Evolutionary conservation across 805 yeast genomes (phyloP), one percentile per base, ranked within the genome.

Genomic region (Geotrichum ghanense): DNA sequence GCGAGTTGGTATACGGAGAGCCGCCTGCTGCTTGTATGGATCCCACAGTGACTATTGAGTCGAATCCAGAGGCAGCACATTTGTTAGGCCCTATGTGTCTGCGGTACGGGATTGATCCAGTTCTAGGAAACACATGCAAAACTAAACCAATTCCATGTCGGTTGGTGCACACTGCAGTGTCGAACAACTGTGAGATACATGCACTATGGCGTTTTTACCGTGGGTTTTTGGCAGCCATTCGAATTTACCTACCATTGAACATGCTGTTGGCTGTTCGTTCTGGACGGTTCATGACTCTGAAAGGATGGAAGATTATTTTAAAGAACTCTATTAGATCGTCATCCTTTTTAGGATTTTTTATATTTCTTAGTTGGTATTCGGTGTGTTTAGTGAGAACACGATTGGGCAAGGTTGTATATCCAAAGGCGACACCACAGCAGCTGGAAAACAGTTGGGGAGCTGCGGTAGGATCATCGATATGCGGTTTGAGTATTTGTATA

Each of bases 291-390:
- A 48, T 21, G 42, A 46, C 24, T 50, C 58, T 49, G n/a, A 41
- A 10, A 3, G 47, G 20, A 45, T 64, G 25, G 27, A 56, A 9
- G 39, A 50, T 6, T 39, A 26, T 46, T 2, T 16, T 67, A 1
- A 44, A 39, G 17, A 55, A 65, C 37, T 52, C 74, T 3, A 39
- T 60, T 2, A 54, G 75, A 39, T 72, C 75, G 3, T 68, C 75
- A 4, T 56, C 64, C 23, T 72, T 72, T 55, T 59, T 72, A 45
- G 73, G 70, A 3, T 48, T 66, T 1, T 72, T 64, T 50, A 72
- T 72, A 23, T 63, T 63, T 12, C 56, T 70, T 41, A 61, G 61
- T 48, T 72, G 76, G 76, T 73, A 73, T 50, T 66, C 67, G 6
- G 75, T 73, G 12, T 72, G 77, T 53, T 56, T 72, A 21, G 60